Evolutionary conservation across 148 eudicot genomes (phyloP).

Genomic region (Arbutus unedo): DNA sequence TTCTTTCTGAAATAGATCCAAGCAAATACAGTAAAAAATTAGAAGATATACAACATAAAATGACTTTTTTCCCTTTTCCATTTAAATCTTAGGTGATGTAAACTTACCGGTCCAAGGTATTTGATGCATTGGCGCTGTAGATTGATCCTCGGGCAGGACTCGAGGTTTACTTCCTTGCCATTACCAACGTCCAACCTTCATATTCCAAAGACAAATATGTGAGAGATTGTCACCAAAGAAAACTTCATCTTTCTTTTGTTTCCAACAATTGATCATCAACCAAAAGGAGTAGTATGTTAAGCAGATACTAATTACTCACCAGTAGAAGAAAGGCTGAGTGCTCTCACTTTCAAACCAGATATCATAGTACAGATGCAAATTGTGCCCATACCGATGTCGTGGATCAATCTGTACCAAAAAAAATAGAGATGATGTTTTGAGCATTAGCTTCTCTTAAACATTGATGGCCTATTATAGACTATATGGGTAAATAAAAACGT

Average conservation of each 20-base stretch:
- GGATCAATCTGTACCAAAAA: slow-evolving; percentile 68
- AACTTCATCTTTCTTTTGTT: not conserved
- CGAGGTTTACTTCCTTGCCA: slow-evolving; percentile 75
- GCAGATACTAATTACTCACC: slow-evolving; percentile 38
- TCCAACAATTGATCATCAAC: not conserved
- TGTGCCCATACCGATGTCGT: slow-evolving; percentile 96
- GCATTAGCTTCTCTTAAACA: not conserved
- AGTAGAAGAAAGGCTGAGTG: slow-evolving; percentile 92
- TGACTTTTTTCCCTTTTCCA: no score
- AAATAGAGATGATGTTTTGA: slow-evolving; percentile 7
- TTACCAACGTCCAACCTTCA: slow-evolving; percentile 88
- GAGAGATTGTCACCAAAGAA: not conserved
- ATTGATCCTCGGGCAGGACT: slow-evolving; percentile 56
- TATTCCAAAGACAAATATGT: slow-evolving; percentile 10
- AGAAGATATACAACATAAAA: not conserved
- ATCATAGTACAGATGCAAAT: slow-evolving; percentile 82
- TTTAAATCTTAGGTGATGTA: not conserved
- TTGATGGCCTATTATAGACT: not conserved
- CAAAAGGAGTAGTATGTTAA: not conserved
- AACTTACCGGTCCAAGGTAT: slow-evolving; percentile 78
- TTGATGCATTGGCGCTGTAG: slow-evolving; percentile 83
- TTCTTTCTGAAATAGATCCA: slow-evolving; percentile 50
- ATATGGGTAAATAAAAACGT: not conserved
- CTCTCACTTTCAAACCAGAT: slow-evolving; percentile 86
- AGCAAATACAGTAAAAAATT: not conserved